These are phyloP conservation scores for Euryodendron excelsum DNA, from an alignment of 148 eudicot genomes.

Conservation along the genomic window DNA sequence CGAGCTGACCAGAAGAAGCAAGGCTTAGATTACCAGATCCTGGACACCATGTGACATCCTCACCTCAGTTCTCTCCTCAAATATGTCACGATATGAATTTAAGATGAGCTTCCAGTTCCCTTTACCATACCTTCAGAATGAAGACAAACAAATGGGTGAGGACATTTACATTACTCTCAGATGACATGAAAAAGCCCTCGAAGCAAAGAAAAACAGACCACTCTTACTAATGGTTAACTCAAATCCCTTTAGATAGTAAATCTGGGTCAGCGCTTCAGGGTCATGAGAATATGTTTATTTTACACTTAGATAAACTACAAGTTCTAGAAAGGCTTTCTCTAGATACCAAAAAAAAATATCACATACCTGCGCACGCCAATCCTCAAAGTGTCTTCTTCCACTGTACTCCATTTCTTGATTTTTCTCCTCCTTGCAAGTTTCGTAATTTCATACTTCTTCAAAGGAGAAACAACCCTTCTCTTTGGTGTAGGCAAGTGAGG, in stretches of 20 bases:
- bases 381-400: slow-evolving; percentile 73
- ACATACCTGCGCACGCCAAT: slow-evolving; percentile 49
- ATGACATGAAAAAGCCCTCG: too few relatives aligned
- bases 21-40: too few relatives aligned
- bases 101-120: slow-evolving; percentile 66
- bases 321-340: not conserved
- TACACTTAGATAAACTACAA: not conserved
- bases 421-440: slow-evolving; percentile 37
- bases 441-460: slow-evolving; percentile 20
- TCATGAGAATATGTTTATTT: not conserved
- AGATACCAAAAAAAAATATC: not conserved
- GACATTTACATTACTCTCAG: not conserved
- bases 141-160: not conserved
- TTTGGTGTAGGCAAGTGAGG: slow-evolving; percentile 47
- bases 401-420: slow-evolving; percentile 45
- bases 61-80: slow-evolving; percentile 64
- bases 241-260: not conserved
- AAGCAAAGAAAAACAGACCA: not conserved
- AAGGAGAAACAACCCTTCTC: slow-evolving; percentile 35
- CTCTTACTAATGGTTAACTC: not conserved
- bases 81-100: slow-evolving; percentile 28
- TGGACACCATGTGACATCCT: not conserved
- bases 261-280: not conserved
- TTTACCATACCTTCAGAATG: slow-evolving; percentile 42
- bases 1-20: not conserved